phyloP scores from a whole-genome alignment of 768 basidiomycete genomes.

The Hemileccinum impolitum region DNA sequence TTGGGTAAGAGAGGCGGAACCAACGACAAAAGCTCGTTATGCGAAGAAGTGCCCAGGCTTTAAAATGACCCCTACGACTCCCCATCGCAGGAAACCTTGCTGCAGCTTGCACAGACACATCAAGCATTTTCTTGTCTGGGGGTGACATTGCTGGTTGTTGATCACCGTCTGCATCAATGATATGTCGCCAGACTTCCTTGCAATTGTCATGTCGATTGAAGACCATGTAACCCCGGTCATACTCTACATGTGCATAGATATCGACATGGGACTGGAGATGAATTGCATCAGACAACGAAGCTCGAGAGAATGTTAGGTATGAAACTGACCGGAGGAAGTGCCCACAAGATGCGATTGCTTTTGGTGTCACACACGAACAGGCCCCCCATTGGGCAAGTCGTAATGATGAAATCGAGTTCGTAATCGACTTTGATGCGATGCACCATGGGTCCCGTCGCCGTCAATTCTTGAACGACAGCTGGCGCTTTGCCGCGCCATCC shows the following conservation, averaged over 20 bases:
- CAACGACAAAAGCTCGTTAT: conserved; percentile 44
- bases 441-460: conserved; percentile 37
- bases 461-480: conserved; percentile 36
- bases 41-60: conserved; percentile 55
- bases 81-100: conserved; percentile 6
- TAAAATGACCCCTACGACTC: conserved; percentile 48
- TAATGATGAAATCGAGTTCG: conserved; percentile 52
- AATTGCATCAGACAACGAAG: not conserved
- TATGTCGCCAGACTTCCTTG: conserved; percentile 71
- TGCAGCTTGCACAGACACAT: conserved; percentile 22
- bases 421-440: conserved; percentile 81
- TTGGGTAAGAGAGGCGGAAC: conserved; percentile 67
- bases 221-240: conserved; percentile 64
- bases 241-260: conserved; percentile 65
- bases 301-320: not conserved
- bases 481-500: conserved; percentile 56
- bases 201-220: conserved; percentile 55
- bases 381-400: conserved; percentile 53
- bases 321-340: conserved; percentile 47
- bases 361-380: conserved; percentile 55
- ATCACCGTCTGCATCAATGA: conserved; percentile 31
- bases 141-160: conserved; percentile 23
- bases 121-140: conserved; percentile 31
- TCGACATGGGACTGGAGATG: conserved; percentile 9
- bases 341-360: conserved; percentile 53